phyloP scores from a whole-genome alignment of 2,329 filamentous ascomycete species.

The Phialocephala sp. region DNA sequence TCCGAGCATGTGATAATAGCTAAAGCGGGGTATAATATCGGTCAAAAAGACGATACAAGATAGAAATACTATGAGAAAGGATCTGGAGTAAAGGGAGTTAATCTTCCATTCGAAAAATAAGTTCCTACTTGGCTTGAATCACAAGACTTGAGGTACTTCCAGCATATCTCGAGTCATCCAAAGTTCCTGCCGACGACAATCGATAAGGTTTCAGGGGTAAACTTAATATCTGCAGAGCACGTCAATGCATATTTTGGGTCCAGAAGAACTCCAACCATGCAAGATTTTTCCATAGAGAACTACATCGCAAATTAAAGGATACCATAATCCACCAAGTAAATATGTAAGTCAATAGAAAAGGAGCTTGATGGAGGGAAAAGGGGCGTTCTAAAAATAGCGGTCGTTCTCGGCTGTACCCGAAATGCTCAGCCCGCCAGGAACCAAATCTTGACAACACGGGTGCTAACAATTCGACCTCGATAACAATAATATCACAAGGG shows the following conservation, averaged over 20 bases:
- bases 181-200: neutral
- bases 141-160: neutral
- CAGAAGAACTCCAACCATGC: neutral
- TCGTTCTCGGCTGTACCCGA: constrained; percentile 18
- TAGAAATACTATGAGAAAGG: too few relatives aligned
- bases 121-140: neutral
- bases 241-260: neutral
- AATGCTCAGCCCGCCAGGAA: neutral
- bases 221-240: neutral
- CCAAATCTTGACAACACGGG: constrained; percentile 4
- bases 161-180: neutral
- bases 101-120: neutral
- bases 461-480: constrained; percentile 8
- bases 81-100: neutral
- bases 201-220: constrained; percentile 4
- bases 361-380: neutral
- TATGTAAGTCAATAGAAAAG: neutral
- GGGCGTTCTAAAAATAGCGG: constrained; percentile 8
- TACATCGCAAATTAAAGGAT: neutral
- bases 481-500: constrained; percentile 1
- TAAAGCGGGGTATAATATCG: constrained; percentile 8
- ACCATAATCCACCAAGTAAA: neutral
- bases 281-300: neutral
- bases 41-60: neutral
- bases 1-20: constrained; percentile 36